phyloP scores from a whole-genome alignment of 208 protist species.

The Novymonas esmeraldas region DNA sequence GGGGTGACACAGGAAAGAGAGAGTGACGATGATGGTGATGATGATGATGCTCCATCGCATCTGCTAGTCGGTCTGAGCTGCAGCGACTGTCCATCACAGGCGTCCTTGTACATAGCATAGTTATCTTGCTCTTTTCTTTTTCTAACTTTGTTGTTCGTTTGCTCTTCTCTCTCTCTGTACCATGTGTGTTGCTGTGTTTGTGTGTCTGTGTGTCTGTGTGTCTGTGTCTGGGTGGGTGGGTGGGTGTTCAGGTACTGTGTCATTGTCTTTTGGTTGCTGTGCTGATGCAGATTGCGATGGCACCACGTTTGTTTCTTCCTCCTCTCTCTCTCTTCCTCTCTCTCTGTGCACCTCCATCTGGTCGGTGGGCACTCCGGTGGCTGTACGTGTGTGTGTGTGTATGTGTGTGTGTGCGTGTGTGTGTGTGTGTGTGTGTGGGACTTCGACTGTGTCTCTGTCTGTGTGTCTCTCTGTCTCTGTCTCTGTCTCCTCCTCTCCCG shows the following conservation, averaged over 20 bases:
- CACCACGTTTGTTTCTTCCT: not conserved
- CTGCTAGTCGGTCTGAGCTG: not conserved
- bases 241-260: not conserved
- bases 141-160: not conserved
- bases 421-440: not conserved
- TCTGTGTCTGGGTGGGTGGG: not conserved
- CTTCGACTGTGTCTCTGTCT: not conserved
- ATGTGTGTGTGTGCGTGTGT: not conserved
- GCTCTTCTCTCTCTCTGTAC: too few relatives aligned
- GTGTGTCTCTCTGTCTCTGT: not conserved
- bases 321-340: not conserved
- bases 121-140: not conserved
- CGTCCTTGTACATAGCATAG: constrained; percentile 8
- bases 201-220: not conserved
- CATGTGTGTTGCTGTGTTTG: not conserved
- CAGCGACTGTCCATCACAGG: not conserved
- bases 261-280: not conserved
- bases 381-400: not conserved
- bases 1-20: too few relatives aligned
- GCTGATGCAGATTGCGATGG: not conserved
- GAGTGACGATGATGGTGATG: not conserved
- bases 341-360: not conserved
- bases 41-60: not conserved
- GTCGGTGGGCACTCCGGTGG: not conserved
- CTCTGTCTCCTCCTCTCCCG: not conserved